Evolutionary conservation across 257 asterid species (phyloP), one percentile per base, ranked within the genome.

Genomic region (Vinca minor): DNA sequence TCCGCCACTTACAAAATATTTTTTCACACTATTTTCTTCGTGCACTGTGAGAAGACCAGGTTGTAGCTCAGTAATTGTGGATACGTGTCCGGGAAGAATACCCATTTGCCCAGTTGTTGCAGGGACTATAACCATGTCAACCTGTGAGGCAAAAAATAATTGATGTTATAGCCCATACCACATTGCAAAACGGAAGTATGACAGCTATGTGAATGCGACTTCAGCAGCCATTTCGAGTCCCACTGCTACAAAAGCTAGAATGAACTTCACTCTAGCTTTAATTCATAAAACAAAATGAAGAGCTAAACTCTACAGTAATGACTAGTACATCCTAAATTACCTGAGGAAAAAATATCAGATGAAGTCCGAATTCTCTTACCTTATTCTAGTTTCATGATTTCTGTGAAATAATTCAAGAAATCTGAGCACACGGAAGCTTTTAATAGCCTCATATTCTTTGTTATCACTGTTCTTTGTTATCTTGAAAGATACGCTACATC

Each of bases 51-150:
- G 72, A 5, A 81, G 63, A 54, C 94, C 83, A 0, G 89, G 78
- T 66, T 86, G 82, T 58, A 85, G 78, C 78, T 79, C 87, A 8
- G 89, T 73, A 50, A 85, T 77, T 44, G 82, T 79, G 8, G 86
- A 32, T 34, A 73, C 71, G 31, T 85, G 87, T 59, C 87, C 89
- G 2, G 89, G 85, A 59, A 79, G 82, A 59, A 83, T 69, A 25
- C 89, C 87, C 87, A 83, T 72, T 70, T 77, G 77, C 60, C 87
- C 94, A 5, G 81, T 70, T 61, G 78, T 61, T 20, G 86, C 78
- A 4, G 94, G 89, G 28, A 80, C 74, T 23, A 58, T 72, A 14
- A 81, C 83, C 87, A 79, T 81, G 67, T 85, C 94, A 55, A 81
- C 94, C 89, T 85, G 69, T 38, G 56, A 49, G 15, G 42, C 32